Evolutionary conservation across 2,329 filamentous ascomycete species (phyloP).

Genomic region (Cryphonectria parasitica): DNA sequence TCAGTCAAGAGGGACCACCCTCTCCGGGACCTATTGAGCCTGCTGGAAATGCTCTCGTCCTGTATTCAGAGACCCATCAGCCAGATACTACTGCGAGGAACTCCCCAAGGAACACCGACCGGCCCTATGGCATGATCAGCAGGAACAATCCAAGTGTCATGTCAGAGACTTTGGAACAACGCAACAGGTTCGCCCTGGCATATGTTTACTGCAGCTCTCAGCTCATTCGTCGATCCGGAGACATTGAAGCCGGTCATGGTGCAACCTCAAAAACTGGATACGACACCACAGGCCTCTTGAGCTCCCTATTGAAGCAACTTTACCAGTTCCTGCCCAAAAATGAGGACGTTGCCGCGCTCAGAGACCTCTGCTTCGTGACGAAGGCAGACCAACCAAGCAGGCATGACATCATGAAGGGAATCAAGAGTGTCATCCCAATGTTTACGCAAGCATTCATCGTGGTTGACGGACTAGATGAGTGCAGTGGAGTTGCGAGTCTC

Average conservation of each 20-base stretch:
- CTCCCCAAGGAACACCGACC: neutral
- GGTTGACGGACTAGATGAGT: slow-evolving; percentile 15
- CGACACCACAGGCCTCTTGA: slow-evolving; percentile 4
- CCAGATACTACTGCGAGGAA: neutral
- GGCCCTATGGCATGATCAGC: neutral
- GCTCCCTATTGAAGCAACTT: slow-evolving; percentile 10
- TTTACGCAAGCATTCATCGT: slow-evolving; percentile 7
- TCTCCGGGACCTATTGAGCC: neutral
- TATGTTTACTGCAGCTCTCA: slow-evolving; percentile 16
- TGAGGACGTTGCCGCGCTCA: neutral
- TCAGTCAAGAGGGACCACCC: neutral
- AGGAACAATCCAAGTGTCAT: neutral
- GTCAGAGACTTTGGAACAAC: neutral
- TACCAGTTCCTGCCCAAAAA: neutral
- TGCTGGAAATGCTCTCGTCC: neutral
- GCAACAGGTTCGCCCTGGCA: neutral
- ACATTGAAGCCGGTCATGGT: neutral
- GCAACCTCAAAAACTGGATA: neutral
- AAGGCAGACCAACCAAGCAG: neutral
- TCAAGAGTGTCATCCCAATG: neutral
- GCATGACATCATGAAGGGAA: neutral
- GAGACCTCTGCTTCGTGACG: neutral
- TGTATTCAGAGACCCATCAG: neutral
- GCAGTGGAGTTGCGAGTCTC: slow-evolving; percentile 3
- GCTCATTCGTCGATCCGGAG: neutral